A percentile compares a stretch with the other conserved stretches of the same genome.
Evolutionary conservation across 768 basidiomycete species (phyloP).

Genomic region (Hysterangium stoloniferum): DNA sequence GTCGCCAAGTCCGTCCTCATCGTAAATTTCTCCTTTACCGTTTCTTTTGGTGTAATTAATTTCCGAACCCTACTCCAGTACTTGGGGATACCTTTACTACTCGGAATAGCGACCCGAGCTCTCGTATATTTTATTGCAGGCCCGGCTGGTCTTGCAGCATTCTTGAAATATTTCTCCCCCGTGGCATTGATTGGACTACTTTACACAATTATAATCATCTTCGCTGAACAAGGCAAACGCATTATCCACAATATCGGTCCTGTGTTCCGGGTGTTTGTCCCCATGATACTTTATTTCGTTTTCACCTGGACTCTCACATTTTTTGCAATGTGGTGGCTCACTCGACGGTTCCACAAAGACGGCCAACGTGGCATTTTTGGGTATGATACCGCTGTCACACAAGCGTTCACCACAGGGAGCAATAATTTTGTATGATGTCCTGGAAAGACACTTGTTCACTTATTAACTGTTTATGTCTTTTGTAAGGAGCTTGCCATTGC

Average conservation of each 20-base stretch:
- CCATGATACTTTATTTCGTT: constrained; percentile 69
- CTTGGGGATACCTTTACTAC: constrained; percentile 72
- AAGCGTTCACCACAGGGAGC: constrained; percentile 72
- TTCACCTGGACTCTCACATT: constrained; percentile 71
- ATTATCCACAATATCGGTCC: constrained; percentile 68
- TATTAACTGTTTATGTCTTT: not conserved
- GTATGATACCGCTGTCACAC: constrained; percentile 70
- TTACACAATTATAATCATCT: constrained; percentile 73
- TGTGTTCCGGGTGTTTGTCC: constrained; percentile 76
- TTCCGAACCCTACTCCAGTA: constrained; percentile 44
- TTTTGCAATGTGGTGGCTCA: constrained; percentile 41
- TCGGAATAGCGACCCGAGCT: constrained; percentile 65
- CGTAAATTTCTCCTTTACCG: constrained; percentile 33
- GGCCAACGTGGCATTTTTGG: constrained; percentile 24
- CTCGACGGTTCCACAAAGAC: constrained; percentile 22
- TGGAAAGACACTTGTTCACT: not conserved
- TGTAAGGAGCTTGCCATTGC: constrained; percentile 75
- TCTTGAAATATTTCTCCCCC: constrained; percentile 64
- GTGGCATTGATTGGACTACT: constrained; percentile 67
- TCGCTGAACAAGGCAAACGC: constrained; percentile 57
- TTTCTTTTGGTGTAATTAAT: not conserved
- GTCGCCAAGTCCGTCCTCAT: constrained; percentile 66
- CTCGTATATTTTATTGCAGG: constrained; percentile 37
- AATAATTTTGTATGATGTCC: constrained; percentile 57
- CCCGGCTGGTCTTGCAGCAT: constrained; percentile 45